Conservation (phyloP, 805 yeast species). For the Lipomyces yamanashiensis region DNA sequence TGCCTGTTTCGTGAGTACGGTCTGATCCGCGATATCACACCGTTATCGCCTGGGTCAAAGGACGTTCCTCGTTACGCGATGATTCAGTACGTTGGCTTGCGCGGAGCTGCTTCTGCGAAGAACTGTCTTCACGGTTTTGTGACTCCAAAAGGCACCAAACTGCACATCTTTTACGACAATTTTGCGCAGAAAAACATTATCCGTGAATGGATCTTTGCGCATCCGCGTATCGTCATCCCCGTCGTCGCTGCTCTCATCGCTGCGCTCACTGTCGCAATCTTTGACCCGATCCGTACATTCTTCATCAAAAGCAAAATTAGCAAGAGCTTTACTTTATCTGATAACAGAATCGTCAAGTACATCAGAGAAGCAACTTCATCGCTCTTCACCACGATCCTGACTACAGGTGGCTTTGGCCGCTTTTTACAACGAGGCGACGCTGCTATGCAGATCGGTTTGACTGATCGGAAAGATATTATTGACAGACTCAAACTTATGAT, state of each 20-base stretch:
- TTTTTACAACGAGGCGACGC: background rate
- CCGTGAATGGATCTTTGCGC: slow-evolving; percentile 65
- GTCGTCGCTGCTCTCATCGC: slow-evolving; percentile 76
- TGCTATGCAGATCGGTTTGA: slow-evolving; percentile 52
- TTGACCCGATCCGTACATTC: slow-evolving; percentile 90
- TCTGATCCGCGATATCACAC: slow-evolving; percentile 70
- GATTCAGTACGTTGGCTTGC: slow-evolving; percentile 59
- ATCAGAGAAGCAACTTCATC: slow-evolving; percentile 39
- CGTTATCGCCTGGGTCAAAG: slow-evolving; percentile 55
- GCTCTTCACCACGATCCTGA: slow-evolving; percentile 5
- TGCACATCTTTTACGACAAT: slow-evolving; percentile 77
- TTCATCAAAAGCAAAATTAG: slow-evolving; percentile 71
- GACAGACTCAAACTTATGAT: slow-evolving; percentile 77
- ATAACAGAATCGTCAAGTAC: slow-evolving; percentile 40
- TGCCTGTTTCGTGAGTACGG: slow-evolving; percentile 88
- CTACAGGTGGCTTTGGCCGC: slow-evolving; percentile 19
- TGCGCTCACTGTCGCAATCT: slow-evolving; percentile 78
- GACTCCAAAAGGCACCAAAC: slow-evolving; percentile 55
- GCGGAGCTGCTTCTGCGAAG: slow-evolving; percentile 83
- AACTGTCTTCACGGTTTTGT: slow-evolving; percentile 85
- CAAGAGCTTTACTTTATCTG: slow-evolving; percentile 46
- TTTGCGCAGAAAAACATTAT: slow-evolving; percentile 58
- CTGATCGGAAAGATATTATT: slow-evolving; percentile 68
- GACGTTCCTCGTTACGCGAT: slow-evolving; percentile 57
- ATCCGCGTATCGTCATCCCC: slow-evolving; percentile 84